Base-by-base conservation (phyloP, 805 yeast genomes). In the Helenozyma baotianmanensis region DNA sequence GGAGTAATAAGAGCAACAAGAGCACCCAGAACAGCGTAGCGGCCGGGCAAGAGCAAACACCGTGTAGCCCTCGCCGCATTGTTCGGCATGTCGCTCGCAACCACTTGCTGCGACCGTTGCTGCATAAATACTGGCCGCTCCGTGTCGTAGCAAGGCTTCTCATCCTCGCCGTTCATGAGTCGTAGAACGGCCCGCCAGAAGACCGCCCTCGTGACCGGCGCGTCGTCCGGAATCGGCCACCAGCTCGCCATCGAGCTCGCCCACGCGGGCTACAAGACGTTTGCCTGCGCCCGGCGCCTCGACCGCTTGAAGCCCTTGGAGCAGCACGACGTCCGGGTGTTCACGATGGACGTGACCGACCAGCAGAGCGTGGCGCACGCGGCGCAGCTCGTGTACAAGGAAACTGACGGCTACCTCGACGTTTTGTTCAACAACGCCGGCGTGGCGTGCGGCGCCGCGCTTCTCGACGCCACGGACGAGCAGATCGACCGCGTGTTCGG, bases 401-500 rank as follows among this genome's bases (percentile, higher is more conserved):
- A 70, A 24, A 63, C 70, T 6, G 74, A 69, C 23, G 72, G 71
- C 1, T 64, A 66, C 30, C 53, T 82, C 35, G 86, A 82, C 47
- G 44, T 80, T 8, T 55, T 83, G 33, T 82, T 68, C 60, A 83
- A 84, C 55, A 84, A 83, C 53, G 94, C 94, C 1, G 89, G 89
- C 12, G 80, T 73, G 45, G 70, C 86, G 14, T 83, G 89, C 47
- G 74, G 83, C 0, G 66, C 76, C 32, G 85, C 92, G 1, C 84
- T 83, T 0, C 42, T 72, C 29, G 92, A 82, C 55, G 82, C 78
- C 3, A 58, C 70, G 3, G 78, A 81, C 50, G 79, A 68, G 9
- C 67, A 58, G 22, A 45, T 77, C 17, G 60, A 56, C 21, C 69
- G 68, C 41, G 72, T 78, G 35, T 76, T 74, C 50, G 69, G 72